Percentiles rank a stretch among this genome's conserved stretches.
phyloP scores from a whole-genome alignment of 1,284 basidiomycete species.

The Ganoderma boninense region DNA sequence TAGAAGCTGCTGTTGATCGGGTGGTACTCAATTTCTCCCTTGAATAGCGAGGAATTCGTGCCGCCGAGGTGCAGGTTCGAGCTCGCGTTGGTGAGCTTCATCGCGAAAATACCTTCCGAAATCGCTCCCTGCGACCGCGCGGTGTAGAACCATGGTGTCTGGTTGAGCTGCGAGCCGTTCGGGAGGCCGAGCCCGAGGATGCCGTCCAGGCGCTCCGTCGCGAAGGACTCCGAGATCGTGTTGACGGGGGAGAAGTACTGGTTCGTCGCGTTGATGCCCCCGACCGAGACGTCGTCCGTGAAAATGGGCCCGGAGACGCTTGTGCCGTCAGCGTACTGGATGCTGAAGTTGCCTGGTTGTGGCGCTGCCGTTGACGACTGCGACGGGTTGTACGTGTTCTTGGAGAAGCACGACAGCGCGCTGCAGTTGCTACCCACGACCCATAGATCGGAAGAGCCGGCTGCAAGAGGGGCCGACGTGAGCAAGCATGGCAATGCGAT shows the following conservation, averaged over 20 bases:
- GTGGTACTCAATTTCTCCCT: slow-evolving; percentile 50
- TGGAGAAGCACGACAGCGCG: slow-evolving; percentile 42
- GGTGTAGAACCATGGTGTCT: slow-evolving; percentile 52
- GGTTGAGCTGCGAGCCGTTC: slow-evolving; percentile 34
- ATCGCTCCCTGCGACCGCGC: slow-evolving; percentile 48
- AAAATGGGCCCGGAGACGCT: slow-evolving; percentile 49
- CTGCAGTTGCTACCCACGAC: slow-evolving; percentile 49
- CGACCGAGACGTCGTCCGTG: slow-evolving; percentile 46
- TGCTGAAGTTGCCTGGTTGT: slow-evolving; percentile 42
- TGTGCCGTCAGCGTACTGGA: slow-evolving; percentile 55
- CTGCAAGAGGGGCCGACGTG: neutral
- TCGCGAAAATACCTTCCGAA: slow-evolving; percentile 52
- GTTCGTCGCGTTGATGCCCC: slow-evolving; percentile 31
- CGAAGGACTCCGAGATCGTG: slow-evolving; percentile 35
- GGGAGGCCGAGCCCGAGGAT: slow-evolving; percentile 42
- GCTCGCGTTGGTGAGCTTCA: slow-evolving; percentile 55
- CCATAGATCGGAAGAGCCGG: slow-evolving; percentile 41
- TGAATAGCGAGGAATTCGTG: slow-evolving; percentile 46
- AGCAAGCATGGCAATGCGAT: neutral
- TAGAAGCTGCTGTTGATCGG: slow-evolving; percentile 39
- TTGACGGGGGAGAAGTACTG: slow-evolving; percentile 41
- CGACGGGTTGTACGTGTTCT: slow-evolving; percentile 44
- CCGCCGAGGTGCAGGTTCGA: slow-evolving; percentile 64
- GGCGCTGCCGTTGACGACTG: slow-evolving; percentile 42
- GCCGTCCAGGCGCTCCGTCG: slow-evolving; percentile 37